Evolutionary conservation across 2,329 filamentous ascomycete genomes (phyloP), one percentile per base, ranked within the genome.

Genomic region (Neoascochyta sp.): DNA sequence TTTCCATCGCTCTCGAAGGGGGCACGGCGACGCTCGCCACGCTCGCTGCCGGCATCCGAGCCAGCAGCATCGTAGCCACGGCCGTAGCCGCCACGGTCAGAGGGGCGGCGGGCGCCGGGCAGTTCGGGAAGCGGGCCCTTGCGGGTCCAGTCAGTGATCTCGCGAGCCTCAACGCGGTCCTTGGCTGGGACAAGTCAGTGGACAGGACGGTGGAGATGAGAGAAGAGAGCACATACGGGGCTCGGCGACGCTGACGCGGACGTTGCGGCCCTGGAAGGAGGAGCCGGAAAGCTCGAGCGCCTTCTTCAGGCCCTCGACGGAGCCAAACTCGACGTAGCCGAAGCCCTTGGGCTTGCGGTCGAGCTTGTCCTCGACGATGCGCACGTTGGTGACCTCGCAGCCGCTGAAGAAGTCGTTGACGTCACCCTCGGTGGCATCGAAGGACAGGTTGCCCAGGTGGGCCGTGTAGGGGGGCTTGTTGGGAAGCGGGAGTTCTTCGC

Each of bases 341-440:
- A 98, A 98, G 27, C 92, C 92, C 73, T 98, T 98, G 46, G 92
- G 92, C 58, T 89, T 88, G 65, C 83, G 80, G 60, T 92, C 84
- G 63, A 95, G 75, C 60, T 90, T 92, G 67, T 98, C 93, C 70
- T 95, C 90, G 44, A 98, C 94, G 54, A 98, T 88, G 55, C 92
- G 86, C 47, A 98, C 87, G 61, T 80, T 95, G 47, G 84, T 84
- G 51, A 95, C 82, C 45, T 87, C 77, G 64, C 90, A 95, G 34
- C 75, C 86, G 29, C 74, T 69, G 60, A 98, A 94, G 60, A 96
- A 92, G 29, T 88, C 84, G 50, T 75, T 80, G 43, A 98, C 82
- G 54, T 89, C 83, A 48, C 81, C 83, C 45, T 78, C 76, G 31
- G 86, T 92, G 33, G 89, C 86, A 62, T 98, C 90, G 67, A 95